Conservation (phyloP, 352 stramenopile species). For the Hyaloperonospora arabidopsidis region DNA sequence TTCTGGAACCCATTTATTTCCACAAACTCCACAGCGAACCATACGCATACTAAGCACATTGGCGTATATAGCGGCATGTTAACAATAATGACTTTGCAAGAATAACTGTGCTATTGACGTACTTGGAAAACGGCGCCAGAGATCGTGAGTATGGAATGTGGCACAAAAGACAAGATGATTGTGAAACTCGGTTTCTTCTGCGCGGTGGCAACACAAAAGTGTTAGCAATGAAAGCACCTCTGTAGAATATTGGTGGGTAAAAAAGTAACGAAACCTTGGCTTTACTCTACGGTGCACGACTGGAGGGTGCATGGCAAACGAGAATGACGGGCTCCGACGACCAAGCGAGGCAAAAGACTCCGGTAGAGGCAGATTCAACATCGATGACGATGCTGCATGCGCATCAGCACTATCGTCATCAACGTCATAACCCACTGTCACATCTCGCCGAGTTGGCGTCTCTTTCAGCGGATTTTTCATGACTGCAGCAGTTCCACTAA, state of each 20-base stretch:
- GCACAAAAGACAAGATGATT: constrained; percentile 89
- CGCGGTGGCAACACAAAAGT: background rate
- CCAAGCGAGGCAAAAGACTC: constrained; percentile 34
- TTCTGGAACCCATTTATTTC: constrained; percentile 97
- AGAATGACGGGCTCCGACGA: constrained; percentile 42
- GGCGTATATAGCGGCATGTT: background rate
- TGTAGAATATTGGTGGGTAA: background rate
- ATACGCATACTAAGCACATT: constrained; percentile 87
- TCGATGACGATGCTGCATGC: constrained; percentile 27
- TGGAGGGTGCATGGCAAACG: constrained; percentile 23
- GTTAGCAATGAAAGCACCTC: background rate
- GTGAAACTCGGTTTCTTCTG: constrained; percentile 39
- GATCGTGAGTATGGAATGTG: constrained; percentile 96
- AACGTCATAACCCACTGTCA: constrained; percentile 36
- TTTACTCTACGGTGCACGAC: constrained; percentile 21
- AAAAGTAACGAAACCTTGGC: constrained; percentile 16
- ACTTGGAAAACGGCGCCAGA: constrained; percentile 93
- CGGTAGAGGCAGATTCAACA: constrained; percentile 22
- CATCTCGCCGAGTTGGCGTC: constrained; percentile 26
- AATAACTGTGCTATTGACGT: constrained; percentile 3
- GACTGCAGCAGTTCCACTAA: constrained; percentile 66
- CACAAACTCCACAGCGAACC: constrained; percentile 92
- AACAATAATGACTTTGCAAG: background rate
- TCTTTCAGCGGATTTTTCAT: constrained; percentile 63
- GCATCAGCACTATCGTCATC: constrained; percentile 31